Percentiles rank a stretch among this genome's conserved stretches.
Conservation (phyloP, 352 stramenopile species). For the Plasmopara halstedii region DNA sequence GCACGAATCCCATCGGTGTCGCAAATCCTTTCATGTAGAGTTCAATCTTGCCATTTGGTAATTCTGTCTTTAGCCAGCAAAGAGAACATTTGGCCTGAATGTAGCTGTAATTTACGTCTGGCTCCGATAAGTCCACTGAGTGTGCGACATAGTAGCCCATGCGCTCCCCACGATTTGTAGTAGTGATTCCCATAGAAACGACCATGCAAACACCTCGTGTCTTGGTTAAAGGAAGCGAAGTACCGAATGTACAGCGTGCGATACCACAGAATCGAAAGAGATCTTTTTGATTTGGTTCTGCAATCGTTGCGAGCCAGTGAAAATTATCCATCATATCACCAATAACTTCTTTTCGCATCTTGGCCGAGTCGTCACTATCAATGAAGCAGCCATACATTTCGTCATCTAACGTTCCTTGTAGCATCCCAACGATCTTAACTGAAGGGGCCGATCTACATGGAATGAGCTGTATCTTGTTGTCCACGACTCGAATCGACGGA, state of each 20-base stretch:
- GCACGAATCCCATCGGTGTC: constrained; percentile 22
- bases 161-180: constrained; percentile 33
- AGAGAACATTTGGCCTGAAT: constrained; percentile 35
- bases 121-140: constrained; percentile 42
- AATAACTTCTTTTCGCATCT: constrained; percentile 23
- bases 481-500: constrained; percentile 24
- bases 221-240: constrained; percentile 23
- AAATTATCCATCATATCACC: constrained; percentile 28
- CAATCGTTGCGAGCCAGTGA: constrained; percentile 32
- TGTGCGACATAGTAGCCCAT: constrained; percentile 43
- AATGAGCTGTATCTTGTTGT: constrained; percentile 19
- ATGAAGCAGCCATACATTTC: constrained; percentile 47
- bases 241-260: constrained; percentile 26
- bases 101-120: constrained; percentile 12
- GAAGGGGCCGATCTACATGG: constrained; percentile 26
- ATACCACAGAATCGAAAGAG: constrained; percentile 56
- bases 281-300: constrained; percentile 30
- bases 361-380: constrained; percentile 31
- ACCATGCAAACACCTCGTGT: constrained; percentile 34
- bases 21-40: constrained; percentile 34
- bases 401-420: constrained; percentile 35
- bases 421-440: constrained; percentile 26
- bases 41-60: constrained; percentile 26
- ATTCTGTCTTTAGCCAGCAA: constrained; percentile 35
- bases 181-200: constrained; percentile 33